A percentile compares a stretch with the other conserved stretches of the same genome.
phyloP scores from a whole-genome alignment of 1,139 yeast species.

The Debaryomyces sp. region DNA sequence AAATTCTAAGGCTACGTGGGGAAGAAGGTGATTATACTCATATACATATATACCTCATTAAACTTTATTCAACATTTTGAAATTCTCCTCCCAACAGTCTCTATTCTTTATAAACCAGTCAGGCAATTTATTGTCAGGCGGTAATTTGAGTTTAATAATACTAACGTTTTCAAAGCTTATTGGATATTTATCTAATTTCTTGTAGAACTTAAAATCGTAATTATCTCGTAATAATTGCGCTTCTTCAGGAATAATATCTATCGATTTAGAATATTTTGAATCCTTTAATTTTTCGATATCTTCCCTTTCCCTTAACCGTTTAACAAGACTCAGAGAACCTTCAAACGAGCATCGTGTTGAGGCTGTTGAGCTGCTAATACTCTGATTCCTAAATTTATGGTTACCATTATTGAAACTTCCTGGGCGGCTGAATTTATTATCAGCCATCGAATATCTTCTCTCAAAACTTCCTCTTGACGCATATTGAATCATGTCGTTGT shows the following conservation, averaged over 20 bases:
- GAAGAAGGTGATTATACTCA: conserved; percentile 17
- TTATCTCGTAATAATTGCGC: conserved; percentile 25
- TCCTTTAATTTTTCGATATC: conserved; percentile 10
- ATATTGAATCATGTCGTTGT: conserved; percentile 23
- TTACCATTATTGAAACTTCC: conserved; percentile 13
- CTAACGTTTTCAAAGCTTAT: conserved; percentile 39
- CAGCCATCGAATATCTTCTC: conserved; percentile 40
- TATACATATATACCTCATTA: conserved; percentile 2
- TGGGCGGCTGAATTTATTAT: conserved; percentile 23
- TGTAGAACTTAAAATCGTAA: conserved; percentile 42
- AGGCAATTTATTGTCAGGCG: conserved; percentile 65
- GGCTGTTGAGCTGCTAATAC: conserved; percentile 16
- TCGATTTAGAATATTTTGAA: conserved; percentile 12
- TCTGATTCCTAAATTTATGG: conserved; percentile 30
- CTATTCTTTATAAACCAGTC: conserved; percentile 70
- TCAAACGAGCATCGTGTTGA: conserved; percentile 26
- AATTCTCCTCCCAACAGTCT: conserved; percentile 58
- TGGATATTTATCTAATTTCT: conserved; percentile 32
- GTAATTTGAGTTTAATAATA: conserved; percentile 53
- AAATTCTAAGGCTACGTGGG: conserved; percentile 32
- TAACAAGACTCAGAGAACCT: conserved; percentile 10
- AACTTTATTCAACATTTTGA: conserved; percentile 15
- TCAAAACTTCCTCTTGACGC: conserved; percentile 27
- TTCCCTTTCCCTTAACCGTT: conserved; percentile 10
- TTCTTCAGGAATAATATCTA: conserved; percentile 19